Conservation (phyloP, 2,329 filamentous ascomycete genomes). For the Macrophomina tecta region DNA sequence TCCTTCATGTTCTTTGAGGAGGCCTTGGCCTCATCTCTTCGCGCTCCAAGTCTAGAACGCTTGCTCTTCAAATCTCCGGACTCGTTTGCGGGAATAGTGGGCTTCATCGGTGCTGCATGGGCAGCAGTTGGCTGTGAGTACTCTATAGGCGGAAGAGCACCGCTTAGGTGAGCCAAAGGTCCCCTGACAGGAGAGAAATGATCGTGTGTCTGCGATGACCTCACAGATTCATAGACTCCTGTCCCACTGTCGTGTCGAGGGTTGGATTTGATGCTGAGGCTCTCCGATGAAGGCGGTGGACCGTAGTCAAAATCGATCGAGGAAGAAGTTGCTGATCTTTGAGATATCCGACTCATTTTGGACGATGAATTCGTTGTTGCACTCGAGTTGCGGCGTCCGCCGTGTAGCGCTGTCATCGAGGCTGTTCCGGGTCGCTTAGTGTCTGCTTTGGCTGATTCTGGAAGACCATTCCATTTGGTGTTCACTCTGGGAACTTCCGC, state of each 20-base stretch:
- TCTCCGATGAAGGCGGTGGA: constrained; percentile 12
- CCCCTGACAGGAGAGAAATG: background rate
- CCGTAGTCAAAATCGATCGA: background rate
- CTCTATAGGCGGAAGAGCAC: background rate
- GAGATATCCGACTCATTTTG: constrained; percentile 3
- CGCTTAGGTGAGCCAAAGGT: background rate
- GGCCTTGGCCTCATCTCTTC: background rate
- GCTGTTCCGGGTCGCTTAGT: background rate
- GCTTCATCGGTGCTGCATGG: background rate
- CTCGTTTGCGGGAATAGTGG: background rate
- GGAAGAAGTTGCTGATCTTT: constrained; percentile 6
- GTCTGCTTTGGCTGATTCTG: constrained; percentile 42
- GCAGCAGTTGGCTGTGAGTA: background rate
- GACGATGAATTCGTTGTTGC: constrained; percentile 10
- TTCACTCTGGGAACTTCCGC: constrained; percentile 59
- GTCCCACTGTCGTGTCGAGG: constrained; percentile 25
- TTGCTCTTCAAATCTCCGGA: background rate
- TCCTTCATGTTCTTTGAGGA: background rate
- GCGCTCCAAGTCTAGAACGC: background rate
- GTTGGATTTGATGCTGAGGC: constrained; percentile 11
- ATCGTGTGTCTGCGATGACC: background rate
- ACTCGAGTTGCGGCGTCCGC: constrained; percentile 6
- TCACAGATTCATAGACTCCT: background rate
- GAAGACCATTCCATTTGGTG: constrained; percentile 61
- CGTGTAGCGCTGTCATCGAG: background rate